These are phyloP conservation scores for Pythium phragmitis DNA, from an alignment of 352 stramenopile species.

Conservation along the genomic window DNA sequence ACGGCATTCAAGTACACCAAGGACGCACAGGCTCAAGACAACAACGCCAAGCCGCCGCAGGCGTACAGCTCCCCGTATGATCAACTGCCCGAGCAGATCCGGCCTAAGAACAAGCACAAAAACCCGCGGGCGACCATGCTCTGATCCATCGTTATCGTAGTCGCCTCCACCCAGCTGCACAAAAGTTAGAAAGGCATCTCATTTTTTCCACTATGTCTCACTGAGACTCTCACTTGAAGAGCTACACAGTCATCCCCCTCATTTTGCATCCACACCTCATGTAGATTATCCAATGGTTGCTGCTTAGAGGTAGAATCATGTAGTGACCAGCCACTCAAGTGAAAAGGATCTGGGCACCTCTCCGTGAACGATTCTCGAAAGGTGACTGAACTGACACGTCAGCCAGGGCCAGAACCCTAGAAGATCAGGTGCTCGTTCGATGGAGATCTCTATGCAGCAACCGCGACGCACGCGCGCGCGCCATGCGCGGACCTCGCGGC, in stretches of 20 bases:
- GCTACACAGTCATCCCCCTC: background rate
- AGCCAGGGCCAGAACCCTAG: background rate
- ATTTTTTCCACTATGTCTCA: too few species aligned
- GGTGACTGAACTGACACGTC: conserved; percentile 10
- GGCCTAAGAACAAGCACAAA: conserved; percentile 40
- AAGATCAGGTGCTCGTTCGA: background rate
- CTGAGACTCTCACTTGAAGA: background rate
- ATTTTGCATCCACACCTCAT: background rate
- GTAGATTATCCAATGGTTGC: background rate
- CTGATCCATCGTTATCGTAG: background rate
- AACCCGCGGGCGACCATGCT: conserved; percentile 19
- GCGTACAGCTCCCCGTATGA: conserved; percentile 76
- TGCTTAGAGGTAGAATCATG: background rate
- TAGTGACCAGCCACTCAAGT: conserved; percentile 19
- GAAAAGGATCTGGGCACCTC: background rate
- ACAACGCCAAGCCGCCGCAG: conserved; percentile 31
- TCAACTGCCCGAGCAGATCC: conserved; percentile 42
- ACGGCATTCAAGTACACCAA: conserved; percentile 79
- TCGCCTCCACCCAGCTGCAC: background rate
- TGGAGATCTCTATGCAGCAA: background rate
- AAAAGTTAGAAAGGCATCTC: too few species aligned
- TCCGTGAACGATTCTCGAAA: background rate
- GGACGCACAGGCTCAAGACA: conserved; percentile 39
- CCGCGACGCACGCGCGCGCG: background rate
- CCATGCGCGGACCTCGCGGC: background rate